Percentiles rank a stretch among this genome's conserved stretches.
phyloP scores from a whole-genome alignment of 2,329 filamentous ascomycete species.

The Xylaria sp. region DNA sequence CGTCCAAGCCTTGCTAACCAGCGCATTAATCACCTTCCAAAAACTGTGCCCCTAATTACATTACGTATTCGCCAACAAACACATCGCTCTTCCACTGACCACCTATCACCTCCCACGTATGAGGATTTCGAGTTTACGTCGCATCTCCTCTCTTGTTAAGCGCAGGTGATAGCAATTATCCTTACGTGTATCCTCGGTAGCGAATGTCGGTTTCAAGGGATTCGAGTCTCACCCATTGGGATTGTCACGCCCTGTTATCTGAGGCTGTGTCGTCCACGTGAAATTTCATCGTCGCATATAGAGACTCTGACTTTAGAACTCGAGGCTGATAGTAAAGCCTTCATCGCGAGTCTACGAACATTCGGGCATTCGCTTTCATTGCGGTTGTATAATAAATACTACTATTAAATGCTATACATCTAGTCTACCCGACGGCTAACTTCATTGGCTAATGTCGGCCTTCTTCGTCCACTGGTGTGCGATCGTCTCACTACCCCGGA shows the following conservation, averaged over 20 bases:
- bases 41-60: neutral
- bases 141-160: neutral
- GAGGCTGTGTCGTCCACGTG: neutral
- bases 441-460: conserved; percentile 1
- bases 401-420: neutral
- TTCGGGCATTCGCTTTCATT: no score
- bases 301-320: neutral
- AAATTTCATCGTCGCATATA: neutral
- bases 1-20: neutral
- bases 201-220: neutral
- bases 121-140: neutral
- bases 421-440: neutral
- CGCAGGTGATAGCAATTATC: no score
- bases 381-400: neutral
- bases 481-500: conserved; percentile 35
- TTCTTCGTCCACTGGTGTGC: conserved; percentile 47
- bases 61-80: neutral
- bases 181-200: neutral
- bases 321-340: neutral
- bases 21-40: neutral
- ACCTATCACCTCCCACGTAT: neutral
- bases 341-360: neutral
- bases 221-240: neutral
- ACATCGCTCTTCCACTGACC: neutral
- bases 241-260: neutral